Evolutionary conservation across 805 yeast species (phyloP).

Genomic region (Metschnikowia lochheadii): DNA sequence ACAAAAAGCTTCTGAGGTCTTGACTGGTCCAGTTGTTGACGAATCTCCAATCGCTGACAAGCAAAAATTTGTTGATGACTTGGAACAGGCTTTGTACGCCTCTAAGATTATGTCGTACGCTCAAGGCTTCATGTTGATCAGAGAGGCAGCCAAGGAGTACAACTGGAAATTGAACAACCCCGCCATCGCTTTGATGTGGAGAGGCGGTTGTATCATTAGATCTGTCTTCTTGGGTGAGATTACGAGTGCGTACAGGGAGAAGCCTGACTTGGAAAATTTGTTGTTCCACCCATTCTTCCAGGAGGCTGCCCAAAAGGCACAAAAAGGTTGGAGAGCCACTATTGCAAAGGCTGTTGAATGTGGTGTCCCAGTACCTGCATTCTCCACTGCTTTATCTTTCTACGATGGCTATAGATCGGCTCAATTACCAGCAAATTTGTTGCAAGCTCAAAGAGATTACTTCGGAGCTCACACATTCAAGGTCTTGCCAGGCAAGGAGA

Average conservation of each 20-base stretch:
- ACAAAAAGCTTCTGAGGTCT: conserved; percentile 71
- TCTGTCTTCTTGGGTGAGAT: conserved; percentile 97
- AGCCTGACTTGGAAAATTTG: conserved; percentile 92
- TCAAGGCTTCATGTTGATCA: conserved; percentile 98
- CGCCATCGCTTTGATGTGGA: conserved; percentile 98
- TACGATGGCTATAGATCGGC: conserved; percentile 98
- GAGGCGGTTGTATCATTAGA: conserved; percentile 99
- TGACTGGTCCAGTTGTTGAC: conserved; percentile 72
- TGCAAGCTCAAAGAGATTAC: conserved; percentile 99
- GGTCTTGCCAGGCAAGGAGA: conserved; percentile 83
- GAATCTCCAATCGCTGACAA: conserved; percentile 66
- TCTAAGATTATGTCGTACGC: conserved; percentile 98
- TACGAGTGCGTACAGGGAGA: conserved; percentile 91
- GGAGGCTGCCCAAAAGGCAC: conserved; percentile 88
- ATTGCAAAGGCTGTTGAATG: conserved; percentile 69
- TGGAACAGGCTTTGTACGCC: conserved; percentile 97
- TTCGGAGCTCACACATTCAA: conserved; percentile 99
- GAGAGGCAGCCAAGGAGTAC: conserved; percentile 96
- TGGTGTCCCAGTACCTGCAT: conserved; percentile 98
- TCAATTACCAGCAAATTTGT: conserved; percentile 92
- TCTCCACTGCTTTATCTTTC: conserved; percentile 94
- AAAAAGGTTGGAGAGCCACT: conserved; percentile 91
- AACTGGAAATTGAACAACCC: conserved; percentile 97
- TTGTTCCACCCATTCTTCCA: conserved; percentile 94
- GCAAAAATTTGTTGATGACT: conserved; percentile 80